A percentile compares a stretch with the other conserved stretches of the same genome.
These are phyloP conservation scores for Lepidium sativum DNA, from an alignment of 345 rosid species.

Conservation along the genomic window DNA sequence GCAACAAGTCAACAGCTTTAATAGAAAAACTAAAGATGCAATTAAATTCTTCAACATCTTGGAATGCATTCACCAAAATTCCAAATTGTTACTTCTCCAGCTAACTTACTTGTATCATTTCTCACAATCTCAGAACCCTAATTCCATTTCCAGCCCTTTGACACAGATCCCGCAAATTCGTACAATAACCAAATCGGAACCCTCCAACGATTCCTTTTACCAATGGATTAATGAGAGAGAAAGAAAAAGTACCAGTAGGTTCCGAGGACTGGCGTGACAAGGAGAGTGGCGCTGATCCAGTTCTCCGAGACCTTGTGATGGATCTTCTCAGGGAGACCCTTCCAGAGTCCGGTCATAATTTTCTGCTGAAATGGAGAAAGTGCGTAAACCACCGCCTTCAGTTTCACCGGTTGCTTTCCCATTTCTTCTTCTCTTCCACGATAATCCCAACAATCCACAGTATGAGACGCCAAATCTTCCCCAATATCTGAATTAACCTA, in stretches of 20 bases:
- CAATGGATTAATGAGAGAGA: not conserved
- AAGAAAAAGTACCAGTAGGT: constrained; percentile 39
- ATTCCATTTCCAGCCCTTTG: not conserved
- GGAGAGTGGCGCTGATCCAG: constrained; percentile 72
- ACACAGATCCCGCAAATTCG: not conserved
- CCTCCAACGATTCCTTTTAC: not conserved
- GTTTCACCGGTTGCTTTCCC: constrained; percentile 73
- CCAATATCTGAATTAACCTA: not conserved
- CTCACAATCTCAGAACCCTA: not conserved
- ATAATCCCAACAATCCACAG: not conserved
- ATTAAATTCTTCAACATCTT: not conserved
- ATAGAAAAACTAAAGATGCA: not conserved
- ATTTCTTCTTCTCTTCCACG: constrained; percentile 21
- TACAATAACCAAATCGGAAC: not conserved
- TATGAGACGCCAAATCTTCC: not conserved
- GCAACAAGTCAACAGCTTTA: not conserved
- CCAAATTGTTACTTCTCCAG: not conserved
- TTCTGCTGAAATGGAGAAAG: constrained; percentile 84
- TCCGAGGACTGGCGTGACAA: constrained; percentile 57
- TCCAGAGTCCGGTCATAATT: constrained; percentile 65
- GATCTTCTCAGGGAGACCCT: constrained; percentile 62
- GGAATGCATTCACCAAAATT: not conserved
- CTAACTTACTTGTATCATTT: not conserved
- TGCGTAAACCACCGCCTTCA: constrained; percentile 81
- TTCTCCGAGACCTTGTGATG: constrained; percentile 80